Conservation (phyloP, 169 alveolate genomes). For the Plasmodium knowlesi region DNA sequence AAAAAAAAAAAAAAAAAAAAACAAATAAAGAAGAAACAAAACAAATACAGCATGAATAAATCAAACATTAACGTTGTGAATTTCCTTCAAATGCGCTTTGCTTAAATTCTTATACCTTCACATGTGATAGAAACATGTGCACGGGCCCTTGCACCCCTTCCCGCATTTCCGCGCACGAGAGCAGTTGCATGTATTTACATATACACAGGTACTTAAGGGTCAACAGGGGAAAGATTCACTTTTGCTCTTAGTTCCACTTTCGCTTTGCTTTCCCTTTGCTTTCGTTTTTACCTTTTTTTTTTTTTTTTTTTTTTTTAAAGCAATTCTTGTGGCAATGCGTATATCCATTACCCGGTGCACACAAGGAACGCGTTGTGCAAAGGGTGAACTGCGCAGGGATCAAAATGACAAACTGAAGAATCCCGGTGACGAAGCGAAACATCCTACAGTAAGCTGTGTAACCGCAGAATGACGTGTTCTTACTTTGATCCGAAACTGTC, state of each 20-base stretch:
- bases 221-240: background rate
- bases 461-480: background rate
- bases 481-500: background rate
- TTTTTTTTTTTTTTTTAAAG: too few relatives aligned
- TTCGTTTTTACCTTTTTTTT: background rate
- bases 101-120: background rate
- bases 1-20: background rate
- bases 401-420: background rate
- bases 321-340: background rate
- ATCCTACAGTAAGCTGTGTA: background rate
- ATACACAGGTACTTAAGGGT: background rate
- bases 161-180: background rate
- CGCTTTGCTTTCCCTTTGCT: too few relatives aligned
- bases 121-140: background rate
- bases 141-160: background rate
- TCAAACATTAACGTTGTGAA: background rate
- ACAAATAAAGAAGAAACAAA: background rate
- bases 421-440: background rate
- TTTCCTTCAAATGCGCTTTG: background rate
- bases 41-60: background rate
- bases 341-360: background rate
- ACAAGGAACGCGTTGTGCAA: background rate
- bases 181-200: slow-evolving; percentile 1
- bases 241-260: background rate
- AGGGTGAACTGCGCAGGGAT: background rate